Conservation (phyloP, 2,329 filamentous ascomycete genomes). For the Cladosporium austrohemisphaericum region DNA sequence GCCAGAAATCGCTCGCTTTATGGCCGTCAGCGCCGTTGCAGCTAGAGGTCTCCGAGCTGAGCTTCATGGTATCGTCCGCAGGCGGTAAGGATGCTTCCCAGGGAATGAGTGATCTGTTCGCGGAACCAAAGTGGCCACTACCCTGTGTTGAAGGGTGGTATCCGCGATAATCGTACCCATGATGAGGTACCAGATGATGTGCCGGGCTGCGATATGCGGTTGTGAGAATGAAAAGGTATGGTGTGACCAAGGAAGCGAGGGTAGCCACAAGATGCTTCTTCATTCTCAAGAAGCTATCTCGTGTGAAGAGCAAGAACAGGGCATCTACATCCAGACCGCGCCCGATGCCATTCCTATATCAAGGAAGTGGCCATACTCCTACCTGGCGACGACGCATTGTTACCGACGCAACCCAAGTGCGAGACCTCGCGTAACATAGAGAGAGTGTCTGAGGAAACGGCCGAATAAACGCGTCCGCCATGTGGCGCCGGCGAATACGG, state of each 20-base stretch:
- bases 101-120: constrained; percentile 1
- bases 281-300: constrained; percentile 2
- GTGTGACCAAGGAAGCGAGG: not conserved
- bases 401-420: not conserved
- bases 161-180: constrained; percentile 1
- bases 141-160: constrained; percentile 6
- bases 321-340: no score
- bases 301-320: no score
- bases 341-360: no score
- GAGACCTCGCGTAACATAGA: constrained; percentile 1
- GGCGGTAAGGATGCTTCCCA: not conserved
- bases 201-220: constrained; percentile 6
- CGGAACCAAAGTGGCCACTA: not conserved
- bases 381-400: not conserved
- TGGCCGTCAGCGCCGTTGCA: not conserved
- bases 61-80: not conserved
- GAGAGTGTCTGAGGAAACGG: constrained; percentile 7
- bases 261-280: not conserved
- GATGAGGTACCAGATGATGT: not conserved
- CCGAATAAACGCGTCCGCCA: not conserved
- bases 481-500: no score
- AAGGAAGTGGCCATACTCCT: not conserved
- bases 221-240: not conserved
- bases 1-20: constrained; percentile 57
- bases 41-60: not conserved